phyloP scores from a whole-genome alignment of 495 filamentous ascomycete genomes.

The Penicillium silybi region DNA sequence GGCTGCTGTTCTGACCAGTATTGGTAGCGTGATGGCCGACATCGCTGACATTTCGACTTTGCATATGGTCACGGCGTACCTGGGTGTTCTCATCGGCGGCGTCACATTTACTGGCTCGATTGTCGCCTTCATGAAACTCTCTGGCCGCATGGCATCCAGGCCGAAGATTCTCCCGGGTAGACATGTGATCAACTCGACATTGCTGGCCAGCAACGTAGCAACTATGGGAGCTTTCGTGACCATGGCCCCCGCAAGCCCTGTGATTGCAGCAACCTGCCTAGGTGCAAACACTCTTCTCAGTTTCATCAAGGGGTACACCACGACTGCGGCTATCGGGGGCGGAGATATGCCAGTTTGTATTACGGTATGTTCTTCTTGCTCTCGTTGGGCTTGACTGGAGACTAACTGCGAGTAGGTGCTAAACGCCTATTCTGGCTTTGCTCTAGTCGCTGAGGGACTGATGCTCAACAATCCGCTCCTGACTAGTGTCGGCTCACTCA shows the following conservation, averaged over 20 bases:
- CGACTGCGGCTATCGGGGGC: constrained; percentile 78
- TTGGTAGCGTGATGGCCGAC: constrained; percentile 72
- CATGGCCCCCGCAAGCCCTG: constrained; percentile 67
- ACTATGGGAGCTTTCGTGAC: constrained; percentile 77
- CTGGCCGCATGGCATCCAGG: constrained; percentile 70
- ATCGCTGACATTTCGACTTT: constrained; percentile 62
- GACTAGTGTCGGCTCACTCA: constrained; percentile 73
- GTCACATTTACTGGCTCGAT: constrained; percentile 82
- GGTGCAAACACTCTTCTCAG: constrained; percentile 69
- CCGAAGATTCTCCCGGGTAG: constrained; percentile 64
- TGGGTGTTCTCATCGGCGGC: constrained; percentile 75
- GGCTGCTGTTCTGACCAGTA: constrained; percentile 75
- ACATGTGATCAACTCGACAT: constrained; percentile 64
- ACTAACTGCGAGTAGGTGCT: too few relatives aligned
- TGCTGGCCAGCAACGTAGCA: constrained; percentile 66
- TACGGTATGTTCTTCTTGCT: too few relatives aligned
- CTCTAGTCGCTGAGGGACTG: constrained; percentile 75
- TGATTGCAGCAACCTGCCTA: constrained; percentile 68
- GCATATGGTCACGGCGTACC: constrained; percentile 73
- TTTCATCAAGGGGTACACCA: constrained; percentile 78
- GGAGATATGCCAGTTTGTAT: constrained; percentile 88
- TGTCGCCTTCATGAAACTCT: constrained; percentile 76
- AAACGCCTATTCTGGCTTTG: constrained; percentile 82
- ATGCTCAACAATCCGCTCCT: constrained; percentile 83
- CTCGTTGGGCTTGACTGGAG: too few relatives aligned